These are phyloP conservation scores for Hypomontagnella submonticulosa DNA, from an alignment of 495 filamentous ascomycete species.

Conservation along the genomic window DNA sequence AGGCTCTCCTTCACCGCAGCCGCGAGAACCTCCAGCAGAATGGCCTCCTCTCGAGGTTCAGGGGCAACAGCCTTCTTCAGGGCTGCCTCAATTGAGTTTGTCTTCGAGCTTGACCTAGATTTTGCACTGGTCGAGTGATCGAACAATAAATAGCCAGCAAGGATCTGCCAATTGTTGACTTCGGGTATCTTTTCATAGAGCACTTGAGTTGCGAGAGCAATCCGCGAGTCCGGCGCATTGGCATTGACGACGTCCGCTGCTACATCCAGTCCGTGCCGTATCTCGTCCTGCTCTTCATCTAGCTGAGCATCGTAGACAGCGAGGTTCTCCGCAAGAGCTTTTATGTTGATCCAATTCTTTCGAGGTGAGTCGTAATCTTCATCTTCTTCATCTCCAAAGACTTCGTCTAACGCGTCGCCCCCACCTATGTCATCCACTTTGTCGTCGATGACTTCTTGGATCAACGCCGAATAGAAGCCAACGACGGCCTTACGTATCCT, in stretches of 20 bases:
- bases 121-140: conserved; percentile 77
- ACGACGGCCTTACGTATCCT: conserved; percentile 88
- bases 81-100: conserved; percentile 59
- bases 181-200: conserved; percentile 84
- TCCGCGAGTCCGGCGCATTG: conserved; percentile 75
- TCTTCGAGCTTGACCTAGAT: conserved; percentile 53
- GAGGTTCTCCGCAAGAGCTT: conserved; percentile 87
- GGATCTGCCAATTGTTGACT: conserved; percentile 84
- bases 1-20: conserved; percentile 77
- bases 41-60: conserved; percentile 78
- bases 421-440: conserved; percentile 86
- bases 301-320: conserved; percentile 74
- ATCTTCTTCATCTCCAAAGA: conserved; percentile 77
- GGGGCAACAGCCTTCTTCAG: conserved; percentile 77
- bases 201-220: conserved; percentile 83
- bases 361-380: conserved; percentile 80
- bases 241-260: conserved; percentile 63
- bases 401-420: conserved; percentile 64
- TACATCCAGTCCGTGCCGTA: conserved; percentile 56
- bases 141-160: conserved; percentile 90
- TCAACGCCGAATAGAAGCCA: conserved; percentile 85
- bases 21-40: conserved; percentile 87
- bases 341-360: conserved; percentile 87
- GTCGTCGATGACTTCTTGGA: conserved; percentile 81
- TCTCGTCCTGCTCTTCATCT: conserved; percentile 56